Conservation (phyloP, 2,329 filamentous ascomycete species). For the Bipolaris oryzae region DNA sequence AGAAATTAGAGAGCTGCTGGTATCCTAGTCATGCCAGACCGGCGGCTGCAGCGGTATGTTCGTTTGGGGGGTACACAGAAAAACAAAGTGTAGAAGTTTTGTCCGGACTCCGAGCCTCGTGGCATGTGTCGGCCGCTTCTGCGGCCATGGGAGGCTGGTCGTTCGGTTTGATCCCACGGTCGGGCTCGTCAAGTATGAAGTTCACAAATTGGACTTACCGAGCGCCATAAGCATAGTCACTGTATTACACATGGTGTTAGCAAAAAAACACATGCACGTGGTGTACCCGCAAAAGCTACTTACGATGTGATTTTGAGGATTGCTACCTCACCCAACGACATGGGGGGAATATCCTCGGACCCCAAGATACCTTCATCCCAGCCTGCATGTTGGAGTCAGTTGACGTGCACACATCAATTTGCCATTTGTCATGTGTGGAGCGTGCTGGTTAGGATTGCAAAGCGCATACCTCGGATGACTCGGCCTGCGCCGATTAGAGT, state of each 20-base stretch:
- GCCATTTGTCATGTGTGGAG: conserved; percentile 7
- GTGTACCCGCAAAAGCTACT: conserved; percentile 36
- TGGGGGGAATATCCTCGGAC: conserved; percentile 55
- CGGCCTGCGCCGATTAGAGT: conserved; percentile 79
- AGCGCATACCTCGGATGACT: conserved; percentile 78
- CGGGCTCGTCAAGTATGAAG: conserved; percentile 1
- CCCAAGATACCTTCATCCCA: conserved; percentile 71
- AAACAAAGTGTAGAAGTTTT: neutral
- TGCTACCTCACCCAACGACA: conserved; percentile 91
- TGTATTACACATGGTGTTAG: conserved; percentile 29
- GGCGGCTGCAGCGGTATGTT: conserved; percentile 7
- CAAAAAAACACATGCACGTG: neutral
- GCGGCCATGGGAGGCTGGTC: neutral
- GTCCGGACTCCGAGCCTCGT: neutral
- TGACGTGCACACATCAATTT: conserved; percentile 8
- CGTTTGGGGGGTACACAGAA: neutral
- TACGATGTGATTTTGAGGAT: conserved; percentile 81
- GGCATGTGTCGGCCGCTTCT: neutral
- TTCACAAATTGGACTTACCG: conserved; percentile 38
- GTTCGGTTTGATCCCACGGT: neutral
- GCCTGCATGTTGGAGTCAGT: conserved; percentile 45
- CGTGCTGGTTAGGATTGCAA: conserved; percentile 2
- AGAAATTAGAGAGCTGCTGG: conserved; percentile 2
- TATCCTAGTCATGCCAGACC: conserved; percentile 1
- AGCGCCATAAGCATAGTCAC: conserved; percentile 47